A percentile compares a stretch with the other conserved stretches of the same genome.
phyloP scores from a whole-genome alignment of 2,329 filamentous ascomycete genomes.

The Pseudocercospora fijiensis region DNA sequence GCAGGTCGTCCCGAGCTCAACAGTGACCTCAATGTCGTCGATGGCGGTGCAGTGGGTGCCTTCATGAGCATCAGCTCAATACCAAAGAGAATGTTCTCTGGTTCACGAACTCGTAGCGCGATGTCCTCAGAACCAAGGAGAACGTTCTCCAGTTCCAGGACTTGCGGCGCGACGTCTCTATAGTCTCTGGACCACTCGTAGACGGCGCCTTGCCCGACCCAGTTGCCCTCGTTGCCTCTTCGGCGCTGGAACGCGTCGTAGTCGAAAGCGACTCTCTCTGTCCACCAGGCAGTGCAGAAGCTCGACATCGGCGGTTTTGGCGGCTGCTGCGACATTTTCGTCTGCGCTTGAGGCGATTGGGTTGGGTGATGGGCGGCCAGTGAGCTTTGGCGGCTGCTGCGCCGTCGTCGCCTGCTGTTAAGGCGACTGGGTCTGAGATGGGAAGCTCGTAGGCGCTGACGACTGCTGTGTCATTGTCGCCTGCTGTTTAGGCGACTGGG shows the following conservation, averaged over 20 bases:
- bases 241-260: constrained; percentile 30
- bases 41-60: constrained; percentile 63
- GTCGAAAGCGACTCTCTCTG: constrained; percentile 30
- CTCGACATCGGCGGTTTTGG: constrained; percentile 4
- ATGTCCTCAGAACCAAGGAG: constrained; percentile 65
- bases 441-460: too few species aligned
- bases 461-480: too few species aligned
- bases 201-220: constrained; percentile 57
- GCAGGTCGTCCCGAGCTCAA: constrained; percentile 53
- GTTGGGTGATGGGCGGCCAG: too few species aligned
- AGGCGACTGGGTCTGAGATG: too few species aligned
- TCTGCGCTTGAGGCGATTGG: background rate
- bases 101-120: too few species aligned
- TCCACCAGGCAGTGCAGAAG: constrained; percentile 32
- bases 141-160: constrained; percentile 67
- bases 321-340: background rate
- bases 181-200: constrained; percentile 86
- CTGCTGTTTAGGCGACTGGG: too few species aligned
- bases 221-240: constrained; percentile 41
- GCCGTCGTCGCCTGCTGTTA: too few species aligned
- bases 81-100: too few species aligned
- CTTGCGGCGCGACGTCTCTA: constrained; percentile 77
- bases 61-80: constrained; percentile 58
- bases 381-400: too few species aligned
- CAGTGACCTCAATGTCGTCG: constrained; percentile 49